Base-by-base conservation (phyloP, 2,329 filamentous ascomycete genomes). In the Aspergillus phoenicis region DNA sequence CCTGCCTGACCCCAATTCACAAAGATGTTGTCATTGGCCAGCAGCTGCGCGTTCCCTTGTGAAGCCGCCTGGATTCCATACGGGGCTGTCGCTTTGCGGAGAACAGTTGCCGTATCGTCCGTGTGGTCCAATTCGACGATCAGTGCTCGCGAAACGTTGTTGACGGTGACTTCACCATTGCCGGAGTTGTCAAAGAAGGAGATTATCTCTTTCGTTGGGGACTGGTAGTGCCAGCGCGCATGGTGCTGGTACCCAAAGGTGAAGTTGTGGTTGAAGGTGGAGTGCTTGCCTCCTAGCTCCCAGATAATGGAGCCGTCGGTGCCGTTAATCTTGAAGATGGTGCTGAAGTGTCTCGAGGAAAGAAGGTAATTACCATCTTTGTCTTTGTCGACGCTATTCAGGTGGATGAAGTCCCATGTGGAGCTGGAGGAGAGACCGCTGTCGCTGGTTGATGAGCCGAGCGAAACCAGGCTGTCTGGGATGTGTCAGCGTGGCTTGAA, bases 1-100 rank as follows among this genome's bases (percentile, higher is more conserved):
- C 81, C 81, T 17, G 80, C 77, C 0, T 78, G 80, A 4, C 85
- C 85, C 84, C 85, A 88, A 63, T 84, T 83, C 36, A 87, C 80
- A 45, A 87, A 73, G 6, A 80, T 80, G 60, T 85, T 83, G 36
- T 82, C 82, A 56, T 81, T 81, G 0, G 82, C 79, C 0, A 88
- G 77, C 5, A 84, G 66, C 64, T 88, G 85, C 33, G 83, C 81
- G 61, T 79, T 82, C 1, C 82, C 82, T 62, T 84, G 82, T 0
- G 83, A 84, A 49, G 78, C 81, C 28, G 83, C 80, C 0, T 80
- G 73, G 7, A 86, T 73, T 5, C 75, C 72, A 57, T 84, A 81
- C 0, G 83, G 83, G 0, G 82, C 24, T 79, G 77, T 54, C 77
- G 76, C 57, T 17, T 49, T 20, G 5, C 57, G 57, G n/a, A 83